Conservation (phyloP, 1,139 yeast species). For the Pneumocystis sp. region DNA sequence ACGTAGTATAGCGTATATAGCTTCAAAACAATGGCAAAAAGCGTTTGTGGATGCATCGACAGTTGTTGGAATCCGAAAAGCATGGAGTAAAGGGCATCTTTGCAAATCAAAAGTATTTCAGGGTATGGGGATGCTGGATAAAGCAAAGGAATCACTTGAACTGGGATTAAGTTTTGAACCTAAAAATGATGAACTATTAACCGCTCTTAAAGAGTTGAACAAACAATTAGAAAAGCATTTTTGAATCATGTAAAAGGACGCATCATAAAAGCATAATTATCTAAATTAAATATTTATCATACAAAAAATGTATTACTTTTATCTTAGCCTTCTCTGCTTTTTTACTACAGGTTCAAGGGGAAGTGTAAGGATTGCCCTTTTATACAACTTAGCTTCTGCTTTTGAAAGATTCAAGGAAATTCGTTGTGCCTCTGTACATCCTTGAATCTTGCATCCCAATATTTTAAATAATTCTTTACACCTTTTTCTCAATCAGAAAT, state of each 20-base stretch:
- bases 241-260: background rate
- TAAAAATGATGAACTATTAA: conserved; percentile 33
- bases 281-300: background rate
- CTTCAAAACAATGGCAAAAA: conserved; percentile 46
- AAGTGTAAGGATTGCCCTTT: conserved; percentile 68
- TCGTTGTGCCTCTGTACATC: conserved; percentile 65
- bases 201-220: conserved; percentile 21
- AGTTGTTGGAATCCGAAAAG: conserved; percentile 48
- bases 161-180: conserved; percentile 40
- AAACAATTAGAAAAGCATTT: conserved; percentile 5
- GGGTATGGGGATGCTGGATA: conserved; percentile 54
- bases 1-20: conserved; percentile 68
- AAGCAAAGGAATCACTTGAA: conserved; percentile 61
- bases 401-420: conserved; percentile 69
- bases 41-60: conserved; percentile 76
- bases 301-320: background rate
- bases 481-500: conserved; percentile 2
- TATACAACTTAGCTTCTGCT: conserved; percentile 48
- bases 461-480: conserved; percentile 47
- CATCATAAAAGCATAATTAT: background rate
- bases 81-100: conserved; percentile 60
- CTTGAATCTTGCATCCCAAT: conserved; percentile 66
- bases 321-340: background rate
- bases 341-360: conserved; percentile 50
- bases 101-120: conserved; percentile 65